Evolutionary conservation across 2,329 filamentous ascomycete species (phyloP).

Genomic region (Plenodomus tracheiphilus): DNA sequence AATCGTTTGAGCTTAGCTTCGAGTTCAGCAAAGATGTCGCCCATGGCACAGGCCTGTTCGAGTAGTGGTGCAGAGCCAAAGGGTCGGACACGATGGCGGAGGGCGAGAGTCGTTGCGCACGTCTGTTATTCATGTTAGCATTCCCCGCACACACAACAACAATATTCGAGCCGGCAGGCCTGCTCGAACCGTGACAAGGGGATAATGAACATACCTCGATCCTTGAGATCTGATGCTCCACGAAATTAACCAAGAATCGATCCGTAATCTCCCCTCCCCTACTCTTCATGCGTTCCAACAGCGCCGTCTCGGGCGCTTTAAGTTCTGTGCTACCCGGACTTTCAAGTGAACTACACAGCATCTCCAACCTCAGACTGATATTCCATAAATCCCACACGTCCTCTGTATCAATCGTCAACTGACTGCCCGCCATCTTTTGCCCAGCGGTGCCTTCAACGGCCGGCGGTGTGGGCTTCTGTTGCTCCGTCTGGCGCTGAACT

Average conservation of each 20-base stretch:
- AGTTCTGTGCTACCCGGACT: conserved; percentile 64
- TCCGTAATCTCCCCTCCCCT: conserved; percentile 86
- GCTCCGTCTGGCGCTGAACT: conserved; percentile 60
- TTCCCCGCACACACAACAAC: neutral
- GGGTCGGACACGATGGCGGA: conserved; percentile 78
- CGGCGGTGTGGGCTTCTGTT: conserved; percentile 44
- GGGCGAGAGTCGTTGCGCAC: conserved; percentile 75
- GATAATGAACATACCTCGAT: conserved; percentile 73
- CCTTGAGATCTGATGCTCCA: conserved; percentile 92
- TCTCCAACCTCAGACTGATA: conserved; percentile 85
- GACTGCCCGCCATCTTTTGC: conserved; percentile 63
- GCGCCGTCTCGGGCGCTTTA: conserved; percentile 78
- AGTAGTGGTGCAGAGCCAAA: conserved; percentile 66
- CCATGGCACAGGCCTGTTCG: conserved; percentile 77
- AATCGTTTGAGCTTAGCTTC: conserved; percentile 66
- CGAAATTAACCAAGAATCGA: conserved; percentile 81
- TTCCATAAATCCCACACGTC: conserved; percentile 89
- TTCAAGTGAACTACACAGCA: conserved; percentile 89
- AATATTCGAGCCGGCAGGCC: too few relatives aligned
- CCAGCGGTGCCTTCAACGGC: conserved; percentile 56
- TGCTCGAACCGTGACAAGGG: too few relatives aligned
- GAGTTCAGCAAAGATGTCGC: conserved; percentile 67
- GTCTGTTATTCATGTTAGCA: conserved; percentile 59
- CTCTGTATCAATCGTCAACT: conserved; percentile 79
- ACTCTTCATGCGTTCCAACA: conserved; percentile 74